Percentiles rank a stretch among this genome's conserved stretches.
phyloP scores from a whole-genome alignment of 768 basidiomycete genomes.

The Tubosaeta sp. region DNA sequence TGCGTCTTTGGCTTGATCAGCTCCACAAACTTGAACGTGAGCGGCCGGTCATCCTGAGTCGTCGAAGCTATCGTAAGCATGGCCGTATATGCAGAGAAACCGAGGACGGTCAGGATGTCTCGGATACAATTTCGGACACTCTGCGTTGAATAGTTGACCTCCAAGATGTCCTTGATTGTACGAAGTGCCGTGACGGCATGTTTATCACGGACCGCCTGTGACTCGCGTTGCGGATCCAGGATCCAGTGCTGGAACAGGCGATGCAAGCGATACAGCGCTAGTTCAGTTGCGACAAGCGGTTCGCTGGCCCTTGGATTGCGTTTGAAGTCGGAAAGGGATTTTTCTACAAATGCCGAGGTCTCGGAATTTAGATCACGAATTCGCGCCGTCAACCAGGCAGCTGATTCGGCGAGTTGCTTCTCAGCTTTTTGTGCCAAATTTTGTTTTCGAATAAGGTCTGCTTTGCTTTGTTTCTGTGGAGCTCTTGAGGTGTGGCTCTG shows the following conservation, averaged over 20 bases:
- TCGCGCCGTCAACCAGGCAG: conserved; percentile 51
- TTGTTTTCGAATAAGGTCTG: conserved; percentile 40
- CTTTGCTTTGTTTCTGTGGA: conserved; percentile 29
- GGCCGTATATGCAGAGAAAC: conserved; percentile 40
- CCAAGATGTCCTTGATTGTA: conserved; percentile 42
- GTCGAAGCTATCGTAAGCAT: conserved; percentile 12
- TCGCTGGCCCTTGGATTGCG: conserved; percentile 45
- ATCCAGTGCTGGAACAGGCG: conserved; percentile 52
- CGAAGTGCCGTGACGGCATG: conserved; percentile 46
- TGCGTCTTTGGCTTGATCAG: conserved; percentile 45
- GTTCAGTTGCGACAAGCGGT: conserved; percentile 45
- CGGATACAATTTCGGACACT: conserved; percentile 35
- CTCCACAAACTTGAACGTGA: conserved; percentile 54
- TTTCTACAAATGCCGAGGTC: conserved; percentile 25
- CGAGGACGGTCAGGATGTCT: conserved; percentile 41
- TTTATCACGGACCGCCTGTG: conserved; percentile 38
- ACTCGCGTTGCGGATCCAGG: conserved; percentile 37
- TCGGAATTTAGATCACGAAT: conserved; percentile 33
- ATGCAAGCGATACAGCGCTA: conserved; percentile 50
- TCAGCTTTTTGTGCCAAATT: conserved; percentile 44
- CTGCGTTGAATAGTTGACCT: conserved; percentile 28
- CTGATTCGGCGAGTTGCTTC: conserved; percentile 36
- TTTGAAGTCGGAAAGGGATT: conserved; percentile 34
- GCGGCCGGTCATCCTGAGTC: conserved; percentile 22
- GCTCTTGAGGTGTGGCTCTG: conserved; percentile 26